A percentile compares a stretch with the other conserved stretches of the same genome.
Evolutionary conservation across 129 eudicot species (phyloP).

Genomic region (Flaveria trinervia): DNA sequence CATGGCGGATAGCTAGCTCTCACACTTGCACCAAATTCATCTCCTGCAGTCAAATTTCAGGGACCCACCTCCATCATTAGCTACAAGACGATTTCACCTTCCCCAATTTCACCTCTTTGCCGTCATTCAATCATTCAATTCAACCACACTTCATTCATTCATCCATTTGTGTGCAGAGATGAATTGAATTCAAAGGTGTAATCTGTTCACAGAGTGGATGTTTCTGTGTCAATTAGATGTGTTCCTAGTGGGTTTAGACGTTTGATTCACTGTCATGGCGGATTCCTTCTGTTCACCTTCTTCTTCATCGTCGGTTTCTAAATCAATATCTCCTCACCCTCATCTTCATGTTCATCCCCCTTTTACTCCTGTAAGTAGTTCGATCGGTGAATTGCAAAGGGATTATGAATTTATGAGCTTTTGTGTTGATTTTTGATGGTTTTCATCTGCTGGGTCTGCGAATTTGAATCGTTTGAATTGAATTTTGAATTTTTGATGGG

Average conservation of each 20-base stretch:
- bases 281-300: slow-evolving; percentile 44
- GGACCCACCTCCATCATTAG: slow-evolving; percentile 34
- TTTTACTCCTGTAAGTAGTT: slow-evolving; percentile 73
- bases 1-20: slow-evolving; percentile 20
- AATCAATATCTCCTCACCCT: too few relatives aligned
- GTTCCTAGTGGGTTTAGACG: slow-evolving; percentile 11
- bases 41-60: slow-evolving; percentile 33
- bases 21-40: slow-evolving; percentile 16
- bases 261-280: slow-evolving; percentile 45
- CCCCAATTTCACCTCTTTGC: slow-evolving; percentile 28
- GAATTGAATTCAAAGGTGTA: background rate
- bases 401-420: slow-evolving; percentile 2
- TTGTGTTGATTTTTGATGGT: background rate
- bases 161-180: background rate
- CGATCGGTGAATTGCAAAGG: background rate
- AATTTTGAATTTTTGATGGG: too few relatives aligned
- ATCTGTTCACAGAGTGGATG: background rate
- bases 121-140: slow-evolving; percentile 24
- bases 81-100: slow-evolving; percentile 39
- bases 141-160: background rate
- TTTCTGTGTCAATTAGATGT: slow-evolving; percentile 12
- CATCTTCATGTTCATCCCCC: slow-evolving; percentile 53
- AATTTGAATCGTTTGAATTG: background rate
- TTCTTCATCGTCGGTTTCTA: slow-evolving; percentile 29
- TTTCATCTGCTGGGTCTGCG: background rate